phyloP scores from a whole-genome alignment of 2,329 filamentous ascomycete genomes.

The Didymella pinodella region DNA sequence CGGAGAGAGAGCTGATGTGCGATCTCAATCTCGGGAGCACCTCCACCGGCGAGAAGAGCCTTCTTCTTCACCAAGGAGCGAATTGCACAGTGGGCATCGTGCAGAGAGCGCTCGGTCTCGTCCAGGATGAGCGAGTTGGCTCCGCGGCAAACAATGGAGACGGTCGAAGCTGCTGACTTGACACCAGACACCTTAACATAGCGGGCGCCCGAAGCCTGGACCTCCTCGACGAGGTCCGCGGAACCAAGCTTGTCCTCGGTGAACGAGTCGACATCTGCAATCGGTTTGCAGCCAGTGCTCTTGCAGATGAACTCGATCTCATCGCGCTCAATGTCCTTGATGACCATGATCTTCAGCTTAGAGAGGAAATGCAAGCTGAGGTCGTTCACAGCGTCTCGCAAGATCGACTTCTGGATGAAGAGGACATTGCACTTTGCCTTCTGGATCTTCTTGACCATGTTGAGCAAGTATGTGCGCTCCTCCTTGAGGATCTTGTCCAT shows the following conservation, averaged over 20 bases:
- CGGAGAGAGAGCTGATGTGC: constrained; percentile 84
- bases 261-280: constrained; percentile 98
- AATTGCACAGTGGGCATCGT: constrained; percentile 97
- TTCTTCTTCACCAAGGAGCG: constrained; percentile 99
- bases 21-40: constrained; percentile 96
- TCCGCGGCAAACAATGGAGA: constrained; percentile 92
- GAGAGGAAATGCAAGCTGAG: constrained; percentile 96
- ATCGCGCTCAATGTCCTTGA: constrained; percentile 98
- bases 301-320: constrained; percentile 99
- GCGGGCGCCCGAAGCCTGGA: constrained; percentile 83
- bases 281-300: constrained; percentile 97
- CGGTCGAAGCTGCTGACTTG: constrained; percentile 81
- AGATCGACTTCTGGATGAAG: constrained; percentile 97
- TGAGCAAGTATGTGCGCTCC: constrained; percentile 95
- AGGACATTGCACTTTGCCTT: constrained; percentile 99
- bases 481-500: constrained; percentile 99
- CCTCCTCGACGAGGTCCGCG: constrained; percentile 93
- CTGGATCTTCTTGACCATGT: constrained; percentile 99
- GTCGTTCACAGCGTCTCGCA: constrained; percentile 97
- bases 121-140: constrained; percentile 95
- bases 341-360: constrained; percentile 91
- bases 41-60: constrained; percentile 95
- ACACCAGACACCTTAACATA: constrained; percentile 96
- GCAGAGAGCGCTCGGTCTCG: constrained; percentile 93
- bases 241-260: constrained; percentile 97